Evolutionary conservation across 1,139 yeast genomes (phyloP), one percentile per base, ranked within the genome.

Genomic region (Debaryomyces sp.): DNA sequence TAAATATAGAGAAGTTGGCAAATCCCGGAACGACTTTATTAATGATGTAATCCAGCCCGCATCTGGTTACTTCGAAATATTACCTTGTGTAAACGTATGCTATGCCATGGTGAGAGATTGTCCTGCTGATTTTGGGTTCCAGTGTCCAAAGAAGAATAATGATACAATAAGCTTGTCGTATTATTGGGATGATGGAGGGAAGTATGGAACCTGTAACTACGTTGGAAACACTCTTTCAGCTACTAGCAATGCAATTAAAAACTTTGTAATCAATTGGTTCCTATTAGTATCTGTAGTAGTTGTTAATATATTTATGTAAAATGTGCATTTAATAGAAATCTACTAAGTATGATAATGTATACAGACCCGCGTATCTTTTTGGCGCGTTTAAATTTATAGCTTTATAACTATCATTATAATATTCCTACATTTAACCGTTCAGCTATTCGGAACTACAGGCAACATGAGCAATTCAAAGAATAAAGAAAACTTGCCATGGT

Each of bases 71-170:
- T 86, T 77, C 57, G 99, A 94, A 66, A 77, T 94, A 2, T 66
- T 89, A 48, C 99, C 99, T 0, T 94, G 99, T 63, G 78, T 87
- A 42, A 86, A 87, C 58, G 80, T 87, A 50, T 94, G 98, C 65
- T 74, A 89, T 51, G 80, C 84, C 2, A 81, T 94, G 9, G 95
- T 86, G 3, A 77, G 91, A 49, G 88, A 87, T 63, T 94, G 99
- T 65, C 97, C 97, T 0, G 72, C 92, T 0, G 82, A 71, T 33
- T 82, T 94, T 58, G 82, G 82, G 1, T 91, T 94, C 64, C 58
- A 64, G 29, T 94, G 98, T 59, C 98, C 98, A 0, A 58, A 58
- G 0, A 56, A 54, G 0, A 56, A 54, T 3, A 71, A 77, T 41
- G 60, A 63, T 0, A 61, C 77, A 2, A 67, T 81, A 21, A 50